A percentile compares a stretch with the other conserved stretches of the same genome.
These are phyloP conservation scores for Didymosphaeria variabile DNA, from an alignment of 2,329 filamentous ascomycete genomes.

Conservation along the genomic window DNA sequence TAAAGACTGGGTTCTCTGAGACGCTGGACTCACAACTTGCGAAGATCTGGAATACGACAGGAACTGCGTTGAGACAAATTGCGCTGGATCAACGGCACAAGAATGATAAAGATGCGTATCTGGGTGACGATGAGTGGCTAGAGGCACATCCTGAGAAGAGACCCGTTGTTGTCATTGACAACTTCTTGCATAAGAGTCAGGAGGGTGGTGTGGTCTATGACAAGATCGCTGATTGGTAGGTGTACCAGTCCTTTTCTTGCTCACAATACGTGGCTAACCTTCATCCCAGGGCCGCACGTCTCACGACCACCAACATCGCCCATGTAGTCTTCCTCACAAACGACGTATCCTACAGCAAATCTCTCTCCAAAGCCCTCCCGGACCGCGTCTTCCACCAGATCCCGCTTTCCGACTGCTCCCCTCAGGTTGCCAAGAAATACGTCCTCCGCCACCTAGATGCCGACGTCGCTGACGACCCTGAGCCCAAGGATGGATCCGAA, in stretches of 20 bases:
- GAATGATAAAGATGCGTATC: slow-evolving; percentile 73
- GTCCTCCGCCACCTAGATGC: slow-evolving; percentile 82
- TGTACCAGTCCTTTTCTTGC: neutral
- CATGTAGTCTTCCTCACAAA: slow-evolving; percentile 95
- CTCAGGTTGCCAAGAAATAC: slow-evolving; percentile 86
- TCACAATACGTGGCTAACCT: neutral
- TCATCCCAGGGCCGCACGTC: slow-evolving; percentile 71
- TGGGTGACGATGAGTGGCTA: slow-evolving; percentile 86
- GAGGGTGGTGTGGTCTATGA: slow-evolving; percentile 60
- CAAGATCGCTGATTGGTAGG: slow-evolving; percentile 74
- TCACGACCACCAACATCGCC: slow-evolving; percentile 87
- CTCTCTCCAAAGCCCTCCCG: slow-evolving; percentile 84
- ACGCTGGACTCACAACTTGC: slow-evolving; percentile 87
- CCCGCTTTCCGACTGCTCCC: slow-evolving; percentile 82
- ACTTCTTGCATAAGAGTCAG: slow-evolving; percentile 80
- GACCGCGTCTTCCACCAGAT: slow-evolving; percentile 91
- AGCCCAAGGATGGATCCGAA: slow-evolving; percentile 48
- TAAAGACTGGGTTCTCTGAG: slow-evolving; percentile 94
- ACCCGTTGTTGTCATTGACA: slow-evolving; percentile 88
- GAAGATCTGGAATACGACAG: slow-evolving; percentile 89
- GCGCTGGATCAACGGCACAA: slow-evolving; percentile 75
- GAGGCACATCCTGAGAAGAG: slow-evolving; percentile 87
- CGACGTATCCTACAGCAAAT: slow-evolving; percentile 88
- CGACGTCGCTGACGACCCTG: slow-evolving; percentile 53
- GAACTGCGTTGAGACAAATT: slow-evolving; percentile 79